Conservation (phyloP, 2,329 filamentous ascomycete genomes). For the Massarina eburnea region DNA sequence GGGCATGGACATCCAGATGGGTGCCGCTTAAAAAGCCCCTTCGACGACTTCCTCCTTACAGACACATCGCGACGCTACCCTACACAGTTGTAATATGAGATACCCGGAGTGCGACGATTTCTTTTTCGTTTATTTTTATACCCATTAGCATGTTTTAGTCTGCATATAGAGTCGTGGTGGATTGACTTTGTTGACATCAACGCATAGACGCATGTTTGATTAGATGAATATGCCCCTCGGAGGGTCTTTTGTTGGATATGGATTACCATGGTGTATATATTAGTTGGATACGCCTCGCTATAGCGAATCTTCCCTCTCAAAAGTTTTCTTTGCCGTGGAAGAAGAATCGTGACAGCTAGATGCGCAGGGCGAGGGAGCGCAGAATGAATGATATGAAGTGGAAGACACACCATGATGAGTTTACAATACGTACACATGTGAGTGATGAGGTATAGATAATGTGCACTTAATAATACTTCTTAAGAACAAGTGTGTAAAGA, state of each 20-base stretch:
- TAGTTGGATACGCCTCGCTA: not conserved
- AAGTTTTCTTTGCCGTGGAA: not conserved
- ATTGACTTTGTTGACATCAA: not conserved
- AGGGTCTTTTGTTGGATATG: not conserved
- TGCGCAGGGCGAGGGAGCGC: no score
- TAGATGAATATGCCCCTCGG: not conserved
- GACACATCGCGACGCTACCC: no score
- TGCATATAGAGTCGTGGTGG: not conserved
- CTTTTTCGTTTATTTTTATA: not conserved
- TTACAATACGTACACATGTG: no score
- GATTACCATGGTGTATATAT: no score
- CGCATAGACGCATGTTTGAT: not conserved
- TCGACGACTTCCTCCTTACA: not conserved
- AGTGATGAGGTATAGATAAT: no score
- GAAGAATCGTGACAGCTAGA: no score
- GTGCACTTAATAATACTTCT: no score
- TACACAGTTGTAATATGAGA: not conserved
- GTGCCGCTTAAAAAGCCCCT: constrained; percentile 23
- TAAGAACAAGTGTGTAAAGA: no score
- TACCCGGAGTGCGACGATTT: not conserved
- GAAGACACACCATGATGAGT: no score
- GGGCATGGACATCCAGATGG: constrained; percentile 52
- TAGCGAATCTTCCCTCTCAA: not conserved
- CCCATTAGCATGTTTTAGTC: not conserved
- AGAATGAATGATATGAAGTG: no score